Conservation (phyloP, 2,329 filamentous ascomycete genomes). For the Zymoseptoria brevis region DNA sequence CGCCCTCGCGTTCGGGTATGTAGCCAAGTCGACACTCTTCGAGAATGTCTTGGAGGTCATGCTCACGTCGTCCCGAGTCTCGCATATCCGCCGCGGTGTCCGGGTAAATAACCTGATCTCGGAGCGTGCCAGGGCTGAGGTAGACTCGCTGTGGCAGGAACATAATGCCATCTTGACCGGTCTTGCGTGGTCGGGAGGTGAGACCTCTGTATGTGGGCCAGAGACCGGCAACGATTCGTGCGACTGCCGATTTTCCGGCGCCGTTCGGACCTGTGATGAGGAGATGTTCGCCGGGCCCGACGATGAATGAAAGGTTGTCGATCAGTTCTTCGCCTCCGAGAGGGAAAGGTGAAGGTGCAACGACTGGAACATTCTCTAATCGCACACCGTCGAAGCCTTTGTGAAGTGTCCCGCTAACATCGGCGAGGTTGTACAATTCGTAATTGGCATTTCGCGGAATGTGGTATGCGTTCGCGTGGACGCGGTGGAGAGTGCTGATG, state of each 20-base stretch:
- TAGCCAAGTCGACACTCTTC: constrained; percentile 83
- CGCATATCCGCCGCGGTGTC: constrained; percentile 93
- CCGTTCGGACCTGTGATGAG: constrained; percentile 93
- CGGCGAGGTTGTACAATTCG: constrained; percentile 81
- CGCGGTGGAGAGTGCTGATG: constrained; percentile 87
- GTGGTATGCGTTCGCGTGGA: constrained; percentile 84
- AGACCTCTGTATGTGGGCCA: constrained; percentile 96
- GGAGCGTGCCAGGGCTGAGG: constrained; percentile 80
- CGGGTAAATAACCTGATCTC: constrained; percentile 96
- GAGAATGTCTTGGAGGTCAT: constrained; percentile 67
- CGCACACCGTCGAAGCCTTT: constrained; percentile 92
- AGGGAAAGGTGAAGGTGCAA: constrained; percentile 81
- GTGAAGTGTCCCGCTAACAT: constrained; percentile 88
- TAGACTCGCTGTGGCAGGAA: constrained; percentile 94
- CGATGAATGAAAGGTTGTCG: constrained; percentile 79
- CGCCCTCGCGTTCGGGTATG: constrained; percentile 82
- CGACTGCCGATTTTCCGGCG: constrained; percentile 82
- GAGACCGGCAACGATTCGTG: constrained; percentile 78
- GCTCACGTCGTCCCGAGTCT: constrained; percentile 66
- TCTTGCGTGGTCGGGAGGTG: constrained; percentile 73
- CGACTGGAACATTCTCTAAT: constrained; percentile 85
- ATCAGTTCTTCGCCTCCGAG: constrained; percentile 86
- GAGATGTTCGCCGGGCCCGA: constrained; percentile 84
- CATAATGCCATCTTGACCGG: constrained; percentile 79
- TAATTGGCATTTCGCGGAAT: constrained; percentile 56